Conservation (phyloP, 2,329 filamentous ascomycete species). For the Blastomyces gilchristii region DNA sequence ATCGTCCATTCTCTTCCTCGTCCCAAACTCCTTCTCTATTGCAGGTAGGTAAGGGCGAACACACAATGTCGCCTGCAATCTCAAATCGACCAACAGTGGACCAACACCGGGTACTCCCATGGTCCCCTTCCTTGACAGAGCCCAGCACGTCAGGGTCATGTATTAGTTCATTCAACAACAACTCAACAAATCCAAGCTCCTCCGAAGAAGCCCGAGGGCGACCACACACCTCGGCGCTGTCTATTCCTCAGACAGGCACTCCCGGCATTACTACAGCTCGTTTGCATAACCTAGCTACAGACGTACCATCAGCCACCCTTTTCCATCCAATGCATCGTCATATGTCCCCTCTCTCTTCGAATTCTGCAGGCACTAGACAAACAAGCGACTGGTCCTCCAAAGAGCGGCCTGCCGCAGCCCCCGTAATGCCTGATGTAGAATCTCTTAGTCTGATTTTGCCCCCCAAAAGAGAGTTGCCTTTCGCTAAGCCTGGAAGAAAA, state of each 20-base stretch:
- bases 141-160: not conserved
- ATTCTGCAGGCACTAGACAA: not conserved
- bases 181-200: not conserved
- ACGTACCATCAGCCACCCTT: not conserved
- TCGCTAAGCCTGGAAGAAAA: conserved; percentile 25
- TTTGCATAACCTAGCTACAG: not conserved
- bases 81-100: not conserved
- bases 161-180: not conserved
- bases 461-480: conserved; percentile 35
- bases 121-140: not conserved
- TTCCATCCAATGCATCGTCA: not conserved
- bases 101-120: not conserved
- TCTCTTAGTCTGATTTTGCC: conserved; percentile 31
- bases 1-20: conserved; percentile 7
- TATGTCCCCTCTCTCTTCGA: not conserved
- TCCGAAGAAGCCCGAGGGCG: not conserved
- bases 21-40: not conserved
- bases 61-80: not conserved
- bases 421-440: conserved; percentile 21
- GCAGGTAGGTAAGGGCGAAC: not conserved
- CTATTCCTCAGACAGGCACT: too few relatives aligned
- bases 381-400: conserved; percentile 3
- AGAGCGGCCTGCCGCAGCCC: conserved; percentile 21
- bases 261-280: not conserved
- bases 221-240: not conserved